These are phyloP conservation scores for Talaromyces piceae DNA, from an alignment of 2,329 filamentous ascomycete species.

Conservation along the genomic window DNA sequence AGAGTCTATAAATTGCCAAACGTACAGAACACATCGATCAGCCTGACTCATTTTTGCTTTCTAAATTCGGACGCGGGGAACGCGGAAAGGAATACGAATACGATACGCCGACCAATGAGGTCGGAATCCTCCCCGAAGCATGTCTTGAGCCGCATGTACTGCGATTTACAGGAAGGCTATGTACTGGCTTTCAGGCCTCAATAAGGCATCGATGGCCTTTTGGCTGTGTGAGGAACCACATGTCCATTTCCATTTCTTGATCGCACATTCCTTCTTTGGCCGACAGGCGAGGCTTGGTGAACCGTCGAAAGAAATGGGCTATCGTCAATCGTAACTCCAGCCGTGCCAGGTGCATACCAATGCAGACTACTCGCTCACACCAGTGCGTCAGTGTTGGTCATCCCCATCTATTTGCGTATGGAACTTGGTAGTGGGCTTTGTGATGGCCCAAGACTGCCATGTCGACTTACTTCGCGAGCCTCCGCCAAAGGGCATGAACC, in stretches of 20 bases:
- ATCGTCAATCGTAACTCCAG: conserved; percentile 48
- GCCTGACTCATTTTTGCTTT: too few relatives aligned
- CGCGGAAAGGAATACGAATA: background rate
- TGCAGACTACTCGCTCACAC: conserved; percentile 39
- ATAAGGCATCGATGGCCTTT: conserved; percentile 34
- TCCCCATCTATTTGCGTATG: too few relatives aligned
- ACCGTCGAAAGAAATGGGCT: conserved; percentile 42
- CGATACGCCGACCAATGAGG: background rate
- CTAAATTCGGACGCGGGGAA: background rate
- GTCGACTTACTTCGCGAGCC: conserved; percentile 45
- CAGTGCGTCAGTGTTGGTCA: background rate
- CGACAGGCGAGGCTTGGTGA: conserved; percentile 3
- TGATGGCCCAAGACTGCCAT: too few relatives aligned
- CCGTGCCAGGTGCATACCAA: conserved; percentile 59
- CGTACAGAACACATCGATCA: too few relatives aligned
- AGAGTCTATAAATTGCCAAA: too few relatives aligned
- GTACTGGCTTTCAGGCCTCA: background rate
- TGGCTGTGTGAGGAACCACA: conserved; percentile 37
- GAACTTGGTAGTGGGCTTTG: too few relatives aligned
- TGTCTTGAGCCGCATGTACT: background rate
- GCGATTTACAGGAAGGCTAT: background rate
- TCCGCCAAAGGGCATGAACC: conserved; percentile 61
- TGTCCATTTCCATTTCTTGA: conserved; percentile 35
- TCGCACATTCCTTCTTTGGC: conserved; percentile 16
- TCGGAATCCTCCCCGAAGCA: background rate